phyloP scores from a whole-genome alignment of 352 stramenopile genomes.

The Pythium scleroteichum region DNA sequence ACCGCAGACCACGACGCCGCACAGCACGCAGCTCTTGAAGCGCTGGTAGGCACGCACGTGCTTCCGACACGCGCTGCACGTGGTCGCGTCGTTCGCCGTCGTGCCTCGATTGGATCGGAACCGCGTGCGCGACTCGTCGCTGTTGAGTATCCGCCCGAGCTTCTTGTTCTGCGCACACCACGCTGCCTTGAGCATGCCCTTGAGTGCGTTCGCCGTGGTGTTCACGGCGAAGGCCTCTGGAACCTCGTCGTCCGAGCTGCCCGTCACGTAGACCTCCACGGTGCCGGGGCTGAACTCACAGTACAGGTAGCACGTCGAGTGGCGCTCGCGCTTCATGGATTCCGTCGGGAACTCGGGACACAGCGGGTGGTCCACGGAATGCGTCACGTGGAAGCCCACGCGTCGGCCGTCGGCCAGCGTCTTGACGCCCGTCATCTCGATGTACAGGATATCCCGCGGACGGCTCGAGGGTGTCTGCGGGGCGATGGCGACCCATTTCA shows the following conservation, averaged over 20 bases:
- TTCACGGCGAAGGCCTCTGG: conserved; percentile 24
- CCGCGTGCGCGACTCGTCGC: not conserved
- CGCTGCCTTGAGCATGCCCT: conserved; percentile 28
- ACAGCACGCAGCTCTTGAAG: not conserved
- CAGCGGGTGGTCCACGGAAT: conserved; percentile 36
- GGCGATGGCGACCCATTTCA: conserved; percentile 30
- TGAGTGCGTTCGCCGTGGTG: conserved; percentile 19
- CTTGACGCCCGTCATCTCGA: conserved; percentile 41
- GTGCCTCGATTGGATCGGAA: not conserved
- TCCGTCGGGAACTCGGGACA: conserved; percentile 1
- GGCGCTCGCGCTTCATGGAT: conserved; percentile 8
- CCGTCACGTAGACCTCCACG: conserved; percentile 35
- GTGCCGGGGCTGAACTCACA: conserved; percentile 14
- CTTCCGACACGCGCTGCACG: not conserved
- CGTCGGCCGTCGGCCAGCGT: conserved; percentile 34
- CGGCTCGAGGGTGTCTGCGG: not conserved
- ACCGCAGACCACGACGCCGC: not conserved
- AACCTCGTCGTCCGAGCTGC: conserved; percentile 25
- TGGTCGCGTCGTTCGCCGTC: too few species aligned
- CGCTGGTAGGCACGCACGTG: not conserved
- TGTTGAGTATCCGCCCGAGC: conserved; percentile 20
- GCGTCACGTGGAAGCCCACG: conserved; percentile 39
- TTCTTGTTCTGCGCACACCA: conserved; percentile 39
- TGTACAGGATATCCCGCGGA: conserved; percentile 43
- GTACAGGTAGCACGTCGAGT: conserved; percentile 25